A percentile compares a stretch with the other conserved stretches of the same genome.
Conservation (phyloP, 2,329 filamentous ascomycete genomes). For the Phyllosticta citribraziliensis region DNA sequence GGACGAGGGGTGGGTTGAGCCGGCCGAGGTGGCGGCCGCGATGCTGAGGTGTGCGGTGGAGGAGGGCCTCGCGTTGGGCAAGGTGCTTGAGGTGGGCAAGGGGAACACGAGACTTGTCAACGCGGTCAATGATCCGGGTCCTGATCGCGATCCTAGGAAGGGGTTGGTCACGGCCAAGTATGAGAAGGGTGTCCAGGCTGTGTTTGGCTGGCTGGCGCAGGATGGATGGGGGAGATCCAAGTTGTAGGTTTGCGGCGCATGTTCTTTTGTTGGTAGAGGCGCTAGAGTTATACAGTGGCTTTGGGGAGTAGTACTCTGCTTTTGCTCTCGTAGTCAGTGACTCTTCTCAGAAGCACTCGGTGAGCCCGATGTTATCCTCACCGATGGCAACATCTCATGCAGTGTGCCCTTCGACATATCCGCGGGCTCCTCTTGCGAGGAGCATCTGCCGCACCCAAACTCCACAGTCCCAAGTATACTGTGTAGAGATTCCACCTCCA, state of each 20-base stretch:
- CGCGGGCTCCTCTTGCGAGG: too few species aligned
- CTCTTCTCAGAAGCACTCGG: too few species aligned
- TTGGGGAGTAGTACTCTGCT: too few species aligned
- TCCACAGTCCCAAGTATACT: too few species aligned
- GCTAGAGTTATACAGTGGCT: too few species aligned
- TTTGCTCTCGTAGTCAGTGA: too few species aligned
- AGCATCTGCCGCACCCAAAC: too few species aligned
- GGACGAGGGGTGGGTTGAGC: slow-evolving; percentile 48
- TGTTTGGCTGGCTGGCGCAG: slow-evolving; percentile 38
- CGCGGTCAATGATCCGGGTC: slow-evolving; percentile 45
- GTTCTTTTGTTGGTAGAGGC: not conserved
- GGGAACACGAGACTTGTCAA: slow-evolving; percentile 40
- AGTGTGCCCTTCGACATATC: too few species aligned
- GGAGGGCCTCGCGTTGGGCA: slow-evolving; percentile 35
- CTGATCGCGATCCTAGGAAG: slow-evolving; percentile 24
- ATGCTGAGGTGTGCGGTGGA: slow-evolving; percentile 46
- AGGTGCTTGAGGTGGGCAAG: slow-evolving; percentile 47
- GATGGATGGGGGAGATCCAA: slow-evolving; percentile 37
- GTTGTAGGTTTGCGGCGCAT: not conserved
- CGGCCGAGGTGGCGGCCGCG: slow-evolving; percentile 49
- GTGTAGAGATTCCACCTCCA: too few species aligned
- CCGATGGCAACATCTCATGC: too few species aligned
- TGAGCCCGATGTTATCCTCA: too few species aligned
- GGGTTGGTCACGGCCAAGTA: slow-evolving; percentile 40
- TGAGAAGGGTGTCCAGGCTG: slow-evolving; percentile 35